Evolutionary conservation across 371 early-diverging fungal genomes (phyloP).

Genomic region (Apophysomyces trapeziformis): DNA sequence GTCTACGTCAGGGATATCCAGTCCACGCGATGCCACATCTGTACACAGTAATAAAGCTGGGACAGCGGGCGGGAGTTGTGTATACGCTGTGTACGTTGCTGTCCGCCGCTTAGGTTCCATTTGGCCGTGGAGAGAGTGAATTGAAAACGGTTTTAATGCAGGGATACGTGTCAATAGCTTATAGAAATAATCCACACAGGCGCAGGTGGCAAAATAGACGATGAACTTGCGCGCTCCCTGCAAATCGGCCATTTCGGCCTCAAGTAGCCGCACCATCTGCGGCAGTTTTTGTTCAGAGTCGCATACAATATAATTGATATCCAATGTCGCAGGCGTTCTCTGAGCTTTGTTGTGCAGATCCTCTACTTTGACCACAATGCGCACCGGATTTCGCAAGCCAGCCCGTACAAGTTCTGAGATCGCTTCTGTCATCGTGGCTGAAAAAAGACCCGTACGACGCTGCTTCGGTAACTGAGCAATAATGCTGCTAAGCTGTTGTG

Average conservation of each 20-base stretch:
- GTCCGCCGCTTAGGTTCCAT: constrained; percentile 88
- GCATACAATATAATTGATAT: constrained; percentile 78
- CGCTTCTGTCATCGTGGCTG: constrained; percentile 97
- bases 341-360: constrained; percentile 58
- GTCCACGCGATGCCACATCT: constrained; percentile 97
- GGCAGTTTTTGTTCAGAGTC: constrained; percentile 81
- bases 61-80: constrained; percentile 60
- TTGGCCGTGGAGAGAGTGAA: constrained; percentile 91
- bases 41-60: constrained; percentile 90
- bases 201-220: constrained; percentile 94
- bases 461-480: constrained; percentile 87
- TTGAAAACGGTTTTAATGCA: constrained; percentile 51
- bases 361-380: constrained; percentile 86
- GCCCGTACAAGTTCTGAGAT: constrained; percentile 82
- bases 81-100: constrained; percentile 67
- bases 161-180: constrained; percentile 57
- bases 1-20: constrained; percentile 98
- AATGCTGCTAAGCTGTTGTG: constrained; percentile 78
- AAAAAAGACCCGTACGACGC: constrained; percentile 96
- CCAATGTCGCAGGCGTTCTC: constrained; percentile 72
- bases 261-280: constrained; percentile 67
- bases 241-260: constrained; percentile 30
- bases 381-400: constrained; percentile 92
- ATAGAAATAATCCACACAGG: constrained; percentile 93
- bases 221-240: constrained; percentile 81